Conservation (phyloP, 352 stramenopile species). For the Phytophthora pistaciae region DNA sequence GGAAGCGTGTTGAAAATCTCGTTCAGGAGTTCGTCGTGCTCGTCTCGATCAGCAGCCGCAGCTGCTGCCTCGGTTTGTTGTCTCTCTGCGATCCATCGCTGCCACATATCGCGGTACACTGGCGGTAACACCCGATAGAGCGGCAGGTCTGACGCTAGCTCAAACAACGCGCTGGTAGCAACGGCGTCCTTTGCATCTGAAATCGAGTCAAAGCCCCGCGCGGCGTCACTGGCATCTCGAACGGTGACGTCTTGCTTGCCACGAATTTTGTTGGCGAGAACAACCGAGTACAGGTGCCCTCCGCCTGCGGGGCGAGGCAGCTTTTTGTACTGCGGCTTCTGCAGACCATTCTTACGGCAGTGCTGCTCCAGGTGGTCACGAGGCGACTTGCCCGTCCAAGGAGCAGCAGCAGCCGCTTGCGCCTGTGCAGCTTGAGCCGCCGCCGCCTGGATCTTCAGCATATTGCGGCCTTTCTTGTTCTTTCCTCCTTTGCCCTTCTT, state of each 20-base stretch:
- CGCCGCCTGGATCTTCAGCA: constrained; percentile 37
- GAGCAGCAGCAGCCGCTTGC: constrained; percentile 16
- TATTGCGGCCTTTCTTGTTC: constrained; percentile 39
- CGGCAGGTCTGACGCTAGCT: constrained; percentile 81
- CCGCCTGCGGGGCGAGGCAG: constrained; percentile 25
- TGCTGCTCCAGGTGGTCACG: constrained; percentile 90
- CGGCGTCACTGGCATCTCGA: constrained; percentile 43
- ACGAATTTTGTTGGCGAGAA: constrained; percentile 52
- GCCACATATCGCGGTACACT: constrained; percentile 91
- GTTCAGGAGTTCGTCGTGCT: constrained; percentile 65
- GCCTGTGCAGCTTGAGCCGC: constrained; percentile 31
- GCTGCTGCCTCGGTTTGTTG: constrained; percentile 45
- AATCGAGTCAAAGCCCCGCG: constrained; percentile 63
- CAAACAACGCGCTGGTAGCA: constrained; percentile 89
- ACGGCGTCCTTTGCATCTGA: constrained; percentile 82
- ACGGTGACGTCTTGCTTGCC: constrained; percentile 54
- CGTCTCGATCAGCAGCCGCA: constrained; percentile 46
- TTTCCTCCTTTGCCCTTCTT: constrained; percentile 48
- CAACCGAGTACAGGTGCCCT: constrained; percentile 63
- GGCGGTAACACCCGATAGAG: constrained; percentile 92
- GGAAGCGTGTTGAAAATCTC: constrained; percentile 61
- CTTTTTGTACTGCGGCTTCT: constrained; percentile 83
- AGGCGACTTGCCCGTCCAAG: constrained; percentile 87
- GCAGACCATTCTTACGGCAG: constrained; percentile 89
- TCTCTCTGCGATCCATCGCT: constrained; percentile 61